Evolutionary conservation across 1,284 basidiomycete species (phyloP).

Genomic region (Ganoderma meredithae): DNA sequence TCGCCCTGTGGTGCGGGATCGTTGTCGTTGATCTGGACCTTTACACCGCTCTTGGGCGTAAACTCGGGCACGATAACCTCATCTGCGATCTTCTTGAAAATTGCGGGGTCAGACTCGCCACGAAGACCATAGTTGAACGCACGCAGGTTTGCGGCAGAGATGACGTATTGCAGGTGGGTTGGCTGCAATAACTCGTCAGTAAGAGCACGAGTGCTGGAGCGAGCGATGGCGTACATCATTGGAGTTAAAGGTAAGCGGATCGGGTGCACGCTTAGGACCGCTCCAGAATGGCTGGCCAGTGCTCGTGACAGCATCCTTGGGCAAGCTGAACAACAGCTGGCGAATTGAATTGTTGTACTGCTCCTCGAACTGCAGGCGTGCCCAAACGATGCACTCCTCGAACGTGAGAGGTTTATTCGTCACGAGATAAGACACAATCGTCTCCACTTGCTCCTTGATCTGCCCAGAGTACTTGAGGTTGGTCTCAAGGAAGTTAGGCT

Average conservation of each 20-base stretch:
- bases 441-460: constrained; percentile 89
- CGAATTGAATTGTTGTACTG: constrained; percentile 95
- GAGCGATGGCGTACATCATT: constrained; percentile 65
- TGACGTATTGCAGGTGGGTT: constrained; percentile 89
- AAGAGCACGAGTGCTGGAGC: constrained; percentile 1
- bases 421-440: constrained; percentile 92
- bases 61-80: constrained; percentile 94
- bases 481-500: constrained; percentile 95
- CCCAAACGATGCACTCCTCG: constrained; percentile 98
- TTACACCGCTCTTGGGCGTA: constrained; percentile 90
- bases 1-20: constrained; percentile 76
- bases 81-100: constrained; percentile 89
- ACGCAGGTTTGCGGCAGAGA: constrained; percentile 95
- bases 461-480: constrained; percentile 92
- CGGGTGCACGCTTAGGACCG: constrained; percentile 98
- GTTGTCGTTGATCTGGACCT: constrained; percentile 95
- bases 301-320: constrained; percentile 90
- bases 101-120: constrained; percentile 82
- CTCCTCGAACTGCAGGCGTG: constrained; percentile 94
- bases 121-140: constrained; percentile 98
- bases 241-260: constrained; percentile 87
- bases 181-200: constrained; percentile 54
- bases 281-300: constrained; percentile 97
- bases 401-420: constrained; percentile 94
- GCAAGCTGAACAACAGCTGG: constrained; percentile 93